Conservation (phyloP, 768 basidiomycete genomes). For the Tylopilus balloui region DNA sequence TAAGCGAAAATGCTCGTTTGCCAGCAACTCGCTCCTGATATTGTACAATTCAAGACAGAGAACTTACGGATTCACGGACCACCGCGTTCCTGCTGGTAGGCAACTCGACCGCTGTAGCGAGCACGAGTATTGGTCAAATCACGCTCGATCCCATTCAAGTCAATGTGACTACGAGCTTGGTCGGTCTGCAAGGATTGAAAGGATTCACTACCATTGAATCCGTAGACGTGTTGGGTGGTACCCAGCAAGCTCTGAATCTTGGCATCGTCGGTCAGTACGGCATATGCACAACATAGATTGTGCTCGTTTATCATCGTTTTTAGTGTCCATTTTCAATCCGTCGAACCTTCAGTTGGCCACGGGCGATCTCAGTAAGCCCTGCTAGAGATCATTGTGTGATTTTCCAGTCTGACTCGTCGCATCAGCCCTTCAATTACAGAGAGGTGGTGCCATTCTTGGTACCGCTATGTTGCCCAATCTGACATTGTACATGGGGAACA, state of each 20-base stretch:
- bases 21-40: background rate
- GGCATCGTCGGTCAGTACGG: slow-evolving; percentile 47
- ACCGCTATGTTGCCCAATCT: slow-evolving; percentile 59
- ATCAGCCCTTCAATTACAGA: slow-evolving; percentile 52
- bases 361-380: slow-evolving; percentile 57
- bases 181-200: slow-evolving; percentile 58
- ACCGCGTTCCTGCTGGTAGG: slow-evolving; percentile 57
- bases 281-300: background rate
- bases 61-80: slow-evolving; percentile 47
- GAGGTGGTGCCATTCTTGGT: slow-evolving; percentile 50
- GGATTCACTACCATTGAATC: slow-evolving; percentile 49
- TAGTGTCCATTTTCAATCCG: slow-evolving; percentile 64
- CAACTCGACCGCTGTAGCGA: slow-evolving; percentile 55
- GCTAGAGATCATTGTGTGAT: background rate
- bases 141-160: slow-evolving; percentile 70
- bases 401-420: background rate
- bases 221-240: slow-evolving; percentile 67
- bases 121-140: slow-evolving; percentile 58
- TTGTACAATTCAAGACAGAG: slow-evolving; percentile 39
- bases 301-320: background rate
- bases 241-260: slow-evolving; percentile 52
- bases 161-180: slow-evolving; percentile 57
- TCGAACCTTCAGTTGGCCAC: slow-evolving; percentile 57
- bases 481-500: slow-evolving; percentile 55
- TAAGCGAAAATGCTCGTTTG: slow-evolving; percentile 27